Base-by-base conservation (phyloP, 1,284 basidiomycete species). In the Inonotus hispidus region DNA sequence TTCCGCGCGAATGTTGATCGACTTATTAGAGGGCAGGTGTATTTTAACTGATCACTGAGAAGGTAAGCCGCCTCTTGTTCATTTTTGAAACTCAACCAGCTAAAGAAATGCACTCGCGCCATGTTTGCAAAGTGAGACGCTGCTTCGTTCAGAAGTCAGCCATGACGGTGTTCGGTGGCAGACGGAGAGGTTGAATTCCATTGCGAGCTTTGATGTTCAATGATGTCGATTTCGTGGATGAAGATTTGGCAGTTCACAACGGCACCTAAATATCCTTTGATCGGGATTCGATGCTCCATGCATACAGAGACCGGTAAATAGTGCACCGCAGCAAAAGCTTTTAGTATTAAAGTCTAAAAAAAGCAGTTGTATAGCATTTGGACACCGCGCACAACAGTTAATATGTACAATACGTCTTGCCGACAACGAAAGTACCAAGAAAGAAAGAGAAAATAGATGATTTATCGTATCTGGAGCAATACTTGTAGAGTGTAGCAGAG, bases 1-100 rank as follows among this genome's bases (percentile, higher is more conserved):
- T 94, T 95, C 69, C 84, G 93, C 53, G 78, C 84, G 4, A 92
- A 89, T 61, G 82, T 91, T 11, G 93, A 95, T 75, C 82, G 88
- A 60, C 77, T 94, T 62, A 77, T 95, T 41, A 77, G 85, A 68
- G 82, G 86, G 14, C 72, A 89, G 35, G 81, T 86, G 43, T 77
- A 85, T 55, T 91, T 85, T 70, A 69, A 61, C 37, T 63, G 43
- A 50, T 23, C 7, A 25, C 11, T 25, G 13, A 7, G 46, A 23
- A 49, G 46, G 23, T 16, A 49, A 23, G 46, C 5, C n/a, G 10
- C 19, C 10, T 25, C 11, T 7, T n/a, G 19, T 21, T n/a, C 11
- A 43, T 43, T n/a, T 16, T 14, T 14, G 16, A 14, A 43, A n/a
- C 7, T 43, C 6, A 43, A 43, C 7, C 7, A 14, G n/a, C 13